Evolutionary conservation across 1,139 yeast species (phyloP).

Genomic region (Pichia sp.): DNA sequence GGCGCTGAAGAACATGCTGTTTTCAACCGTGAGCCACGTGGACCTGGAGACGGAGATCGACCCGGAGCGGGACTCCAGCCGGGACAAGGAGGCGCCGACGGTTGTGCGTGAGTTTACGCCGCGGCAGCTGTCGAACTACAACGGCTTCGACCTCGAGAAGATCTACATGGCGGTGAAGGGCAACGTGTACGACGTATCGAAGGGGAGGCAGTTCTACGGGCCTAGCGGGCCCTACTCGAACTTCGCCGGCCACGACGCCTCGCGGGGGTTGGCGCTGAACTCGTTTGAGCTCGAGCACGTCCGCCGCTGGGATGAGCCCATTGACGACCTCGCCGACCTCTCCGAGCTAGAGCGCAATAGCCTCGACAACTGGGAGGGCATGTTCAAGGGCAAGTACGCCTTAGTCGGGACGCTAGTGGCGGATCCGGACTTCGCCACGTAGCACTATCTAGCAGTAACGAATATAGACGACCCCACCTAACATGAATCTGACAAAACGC

Average conservation of each 20-base stretch:
- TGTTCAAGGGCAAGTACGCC: conserved; percentile 74
- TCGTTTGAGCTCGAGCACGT: conserved; percentile 66
- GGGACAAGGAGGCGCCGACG: conserved; percentile 46
- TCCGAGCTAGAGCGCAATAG: conserved; percentile 59
- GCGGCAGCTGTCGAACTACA: conserved; percentile 62
- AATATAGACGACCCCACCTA: no score
- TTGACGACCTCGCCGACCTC: conserved; percentile 66
- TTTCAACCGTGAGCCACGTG: conserved; percentile 15
- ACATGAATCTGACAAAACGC: no score
- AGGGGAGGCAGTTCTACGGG: conserved; percentile 84
- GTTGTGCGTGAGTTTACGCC: conserved; percentile 84
- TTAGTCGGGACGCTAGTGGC: conserved; percentile 55
- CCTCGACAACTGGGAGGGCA: conserved; percentile 80
- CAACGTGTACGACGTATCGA: conserved; percentile 77
- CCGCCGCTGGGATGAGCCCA: conserved; percentile 59
- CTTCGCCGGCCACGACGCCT: conserved; percentile 96
- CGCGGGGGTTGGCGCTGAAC: conserved; percentile 86
- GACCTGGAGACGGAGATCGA: conserved; percentile 23
- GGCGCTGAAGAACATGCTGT: conserved; percentile 16
- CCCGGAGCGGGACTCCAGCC: conserved; percentile 21
- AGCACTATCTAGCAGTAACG: no score
- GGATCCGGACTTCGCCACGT: conserved; percentile 16
- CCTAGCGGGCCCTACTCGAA: conserved; percentile 95
- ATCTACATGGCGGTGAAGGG: conserved; percentile 84
- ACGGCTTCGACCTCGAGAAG: conserved; percentile 73